Conservation (phyloP, 306 rosid species). For the Boehmeria nivea region DNA sequence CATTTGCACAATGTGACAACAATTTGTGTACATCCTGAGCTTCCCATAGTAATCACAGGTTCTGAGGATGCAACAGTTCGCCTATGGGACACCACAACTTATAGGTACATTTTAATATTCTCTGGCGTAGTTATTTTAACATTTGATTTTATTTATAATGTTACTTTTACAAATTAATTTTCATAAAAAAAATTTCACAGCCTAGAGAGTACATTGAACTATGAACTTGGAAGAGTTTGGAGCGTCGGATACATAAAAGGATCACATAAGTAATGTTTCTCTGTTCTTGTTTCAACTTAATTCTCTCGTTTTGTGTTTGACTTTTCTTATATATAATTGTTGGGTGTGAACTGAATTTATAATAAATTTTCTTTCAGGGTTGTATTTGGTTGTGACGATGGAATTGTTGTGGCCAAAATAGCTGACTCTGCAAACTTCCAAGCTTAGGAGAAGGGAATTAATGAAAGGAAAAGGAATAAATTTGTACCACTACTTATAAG, state of each 20-base stretch:
- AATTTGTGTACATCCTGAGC: conserved; percentile 42
- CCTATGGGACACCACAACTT: conserved; percentile 42
- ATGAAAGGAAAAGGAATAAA: background rate
- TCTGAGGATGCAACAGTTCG: conserved; percentile 53
- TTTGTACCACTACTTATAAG: too few relatives aligned
- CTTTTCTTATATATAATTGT: background rate
- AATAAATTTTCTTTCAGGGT: conserved; percentile 30
- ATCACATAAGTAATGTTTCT: conserved; percentile 31
- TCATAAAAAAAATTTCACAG: too few relatives aligned
- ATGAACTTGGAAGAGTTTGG: conserved; percentile 62
- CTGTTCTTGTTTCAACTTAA: background rate
- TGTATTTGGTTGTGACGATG: conserved; percentile 56
- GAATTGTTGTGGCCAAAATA: conserved; percentile 29
- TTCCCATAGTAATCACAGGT: conserved; percentile 44
- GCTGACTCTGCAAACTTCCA: background rate
- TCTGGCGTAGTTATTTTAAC: background rate
- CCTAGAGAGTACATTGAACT: conserved; percentile 33
- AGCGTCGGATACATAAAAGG: conserved; percentile 43
- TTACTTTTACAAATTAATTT: too few relatives aligned
- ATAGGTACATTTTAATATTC: conserved; percentile 27
- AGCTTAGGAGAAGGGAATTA: background rate
- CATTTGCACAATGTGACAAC: conserved; percentile 47
- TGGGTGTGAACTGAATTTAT: background rate
- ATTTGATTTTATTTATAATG: background rate
- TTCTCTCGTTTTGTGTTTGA: background rate